These are phyloP conservation scores for Lentinula novae-zelandiae DNA, from an alignment of 1,284 basidiomycete genomes.

Conservation along the genomic window DNA sequence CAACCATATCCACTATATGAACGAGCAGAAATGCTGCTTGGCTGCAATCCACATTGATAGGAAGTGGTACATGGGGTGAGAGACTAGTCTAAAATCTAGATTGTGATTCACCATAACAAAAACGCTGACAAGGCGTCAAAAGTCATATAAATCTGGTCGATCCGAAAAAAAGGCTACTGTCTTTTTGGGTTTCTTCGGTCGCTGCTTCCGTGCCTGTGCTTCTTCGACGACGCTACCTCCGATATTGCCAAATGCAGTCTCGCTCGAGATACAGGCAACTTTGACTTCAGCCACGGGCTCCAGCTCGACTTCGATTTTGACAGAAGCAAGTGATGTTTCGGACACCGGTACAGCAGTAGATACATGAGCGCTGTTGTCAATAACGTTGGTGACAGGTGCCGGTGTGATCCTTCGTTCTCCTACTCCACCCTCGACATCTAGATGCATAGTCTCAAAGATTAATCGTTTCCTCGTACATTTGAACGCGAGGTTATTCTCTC, in stretches of 20 bases:
- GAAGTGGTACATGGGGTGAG: background rate
- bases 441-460: conserved; percentile 88
- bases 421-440: conserved; percentile 91
- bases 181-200: conserved; percentile 55
- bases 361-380: background rate
- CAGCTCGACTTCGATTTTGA: conserved; percentile 20
- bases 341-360: background rate
- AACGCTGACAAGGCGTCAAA: conserved; percentile 27
- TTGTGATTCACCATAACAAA: background rate
- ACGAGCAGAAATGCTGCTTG: too few species aligned
- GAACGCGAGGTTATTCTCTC: conserved; percentile 96
- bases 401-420: conserved; percentile 77
- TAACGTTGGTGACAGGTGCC: conserved; percentile 17
- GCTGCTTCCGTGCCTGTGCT: conserved; percentile 17
- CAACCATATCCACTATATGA: too few species aligned
- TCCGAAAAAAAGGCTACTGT: conserved; percentile 69
- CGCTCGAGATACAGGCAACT: background rate
- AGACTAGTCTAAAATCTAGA: background rate
- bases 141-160: conserved; percentile 61
- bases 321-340: conserved; percentile 17
- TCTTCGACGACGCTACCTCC: background rate
- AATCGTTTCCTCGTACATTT: conserved; percentile 86
- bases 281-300: conserved; percentile 6
- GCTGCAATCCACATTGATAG: too few species aligned
- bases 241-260: background rate